Base-by-base conservation (phyloP, 257 asterid genomes). In the Cordia subcordata region DNA sequence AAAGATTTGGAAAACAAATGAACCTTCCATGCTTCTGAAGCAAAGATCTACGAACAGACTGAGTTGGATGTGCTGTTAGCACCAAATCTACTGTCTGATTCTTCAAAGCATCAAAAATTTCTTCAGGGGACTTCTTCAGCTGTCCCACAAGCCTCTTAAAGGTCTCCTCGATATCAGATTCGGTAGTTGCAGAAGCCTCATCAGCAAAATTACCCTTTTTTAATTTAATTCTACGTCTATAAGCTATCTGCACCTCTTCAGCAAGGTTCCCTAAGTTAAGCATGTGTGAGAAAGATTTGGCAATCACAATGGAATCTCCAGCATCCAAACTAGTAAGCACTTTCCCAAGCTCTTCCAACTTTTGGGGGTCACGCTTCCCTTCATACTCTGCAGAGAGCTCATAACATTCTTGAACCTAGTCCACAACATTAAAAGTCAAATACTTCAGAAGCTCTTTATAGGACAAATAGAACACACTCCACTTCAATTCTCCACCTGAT, bases 231-330 rank as follows among this genome's bases (percentile, higher is more conserved):
- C 99, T 77, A 15, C 99, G 87, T 47, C 99, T 78, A 82, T 79
- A 82, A 9, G 99, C 99, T 76, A 92, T 92, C 82, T 92, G 99
- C 74, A 92, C 99, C 76, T 92, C 99, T 72, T 92, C 99, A 3
- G 96, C 99, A 66, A 92, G 92, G 72, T 88, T 92, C 64, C 82
- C 99, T 42, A 92, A 80, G 72, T 67, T 92, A 69, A 92, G 95
- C 99, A 92, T 92, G 85, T 88, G 70, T 22, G 99, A 80, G 76
- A 92, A 92, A 33, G 99, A 73, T 64, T 92, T 92, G 13, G 99
- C 84, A 53, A 88, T 73, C 10, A 92, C 96, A 49, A 92, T 92
- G 15, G 99, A 88, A 75, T 92, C 99, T 55, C 99, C 99, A 53
- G 99, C 95, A 75, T 88, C 99, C 82, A 92, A 79, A 68, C 95